phyloP scores from a whole-genome alignment of 2,329 filamentous ascomycete genomes.

The Verticillium albo-atrum region DNA sequence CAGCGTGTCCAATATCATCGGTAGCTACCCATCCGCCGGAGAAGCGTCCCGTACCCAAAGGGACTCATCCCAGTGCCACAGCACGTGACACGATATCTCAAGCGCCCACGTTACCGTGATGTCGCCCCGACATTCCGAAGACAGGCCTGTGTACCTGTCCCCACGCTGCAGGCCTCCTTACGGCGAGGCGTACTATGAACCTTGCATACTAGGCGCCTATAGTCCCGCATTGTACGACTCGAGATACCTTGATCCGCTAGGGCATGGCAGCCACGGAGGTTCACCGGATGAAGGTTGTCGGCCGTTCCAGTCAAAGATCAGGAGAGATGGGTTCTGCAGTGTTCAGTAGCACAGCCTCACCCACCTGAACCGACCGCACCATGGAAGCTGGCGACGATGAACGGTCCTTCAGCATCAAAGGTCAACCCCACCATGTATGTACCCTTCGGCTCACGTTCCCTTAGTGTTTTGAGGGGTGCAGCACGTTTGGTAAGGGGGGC shows the following conservation, averaged over 20 bases:
- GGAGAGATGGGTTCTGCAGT: neutral
- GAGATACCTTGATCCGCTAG: neutral
- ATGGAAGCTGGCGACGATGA: neutral
- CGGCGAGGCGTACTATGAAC: neutral
- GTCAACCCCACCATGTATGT: too few species aligned
- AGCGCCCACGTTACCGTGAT: neutral
- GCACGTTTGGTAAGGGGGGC: neutral
- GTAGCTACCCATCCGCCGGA: neutral
- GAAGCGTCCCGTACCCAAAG: neutral
- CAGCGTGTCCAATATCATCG: neutral
- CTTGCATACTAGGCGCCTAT: conserved; percentile 1
- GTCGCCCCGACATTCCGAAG: neutral
- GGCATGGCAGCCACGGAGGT: neutral
- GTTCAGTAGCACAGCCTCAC: neutral
- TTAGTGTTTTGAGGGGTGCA: neutral
- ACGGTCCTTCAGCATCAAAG: neutral
- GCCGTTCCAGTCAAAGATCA: neutral
- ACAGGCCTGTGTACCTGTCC: neutral
- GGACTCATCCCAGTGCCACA: neutral
- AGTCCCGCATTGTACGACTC: neutral
- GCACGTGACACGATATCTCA: neutral
- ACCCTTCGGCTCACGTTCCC: neutral
- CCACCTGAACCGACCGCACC: neutral
- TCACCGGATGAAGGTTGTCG: neutral
- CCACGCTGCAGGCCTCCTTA: neutral